Base-by-base conservation (phyloP, 2,329 filamentous ascomycete species). In the Fusarium abutilonis region DNA sequence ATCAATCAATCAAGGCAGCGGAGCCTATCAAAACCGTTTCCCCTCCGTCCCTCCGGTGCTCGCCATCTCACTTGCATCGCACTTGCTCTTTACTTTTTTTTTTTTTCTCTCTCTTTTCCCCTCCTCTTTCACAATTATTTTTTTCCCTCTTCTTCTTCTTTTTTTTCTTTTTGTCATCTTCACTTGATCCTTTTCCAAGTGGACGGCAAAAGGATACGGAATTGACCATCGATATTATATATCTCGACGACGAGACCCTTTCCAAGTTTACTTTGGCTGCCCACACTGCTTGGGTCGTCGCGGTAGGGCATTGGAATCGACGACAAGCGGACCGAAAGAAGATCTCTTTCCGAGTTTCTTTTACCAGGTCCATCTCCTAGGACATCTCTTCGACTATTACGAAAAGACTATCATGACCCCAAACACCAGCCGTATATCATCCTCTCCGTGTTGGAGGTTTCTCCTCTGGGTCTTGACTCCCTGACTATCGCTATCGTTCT, bases 401-500 rank as follows among this genome's bases (percentile, higher is more conserved):
- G 19, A 60, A 65, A 62, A 68, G 63, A 69, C 64, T 75, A 77
- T 76, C 73, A 78, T 78, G 76, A 77, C 69, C 74, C 70, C 71
- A 65, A 73, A 75, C 72, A 70, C 67, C 65, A 69, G 64, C 60
- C 73, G 74, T 53, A 71, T 73, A 70, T 72, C 70, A 70, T 72
- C 71, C 70, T 77, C 75, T 77, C 75, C 76, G 68, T 72, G 70
- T 66, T 72, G 76, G 76, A 78, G 76, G 63, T 75, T 78, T 56
- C 69, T 76, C 56, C 76, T 75, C 61, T 74, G 75, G 76, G 71
- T 74, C 58, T 64, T 72, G 68, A 75, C 75, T 61, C 75, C 75
- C 68, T 78, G 76, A 78, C 74, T 72, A 64, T 52, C 49, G 52
- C 58, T 59, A 52, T 61, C 41, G 29, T 42, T 42, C 53, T 36